Conservation (phyloP, 805 yeast species). For the Ogataea thermomethanolica region DNA sequence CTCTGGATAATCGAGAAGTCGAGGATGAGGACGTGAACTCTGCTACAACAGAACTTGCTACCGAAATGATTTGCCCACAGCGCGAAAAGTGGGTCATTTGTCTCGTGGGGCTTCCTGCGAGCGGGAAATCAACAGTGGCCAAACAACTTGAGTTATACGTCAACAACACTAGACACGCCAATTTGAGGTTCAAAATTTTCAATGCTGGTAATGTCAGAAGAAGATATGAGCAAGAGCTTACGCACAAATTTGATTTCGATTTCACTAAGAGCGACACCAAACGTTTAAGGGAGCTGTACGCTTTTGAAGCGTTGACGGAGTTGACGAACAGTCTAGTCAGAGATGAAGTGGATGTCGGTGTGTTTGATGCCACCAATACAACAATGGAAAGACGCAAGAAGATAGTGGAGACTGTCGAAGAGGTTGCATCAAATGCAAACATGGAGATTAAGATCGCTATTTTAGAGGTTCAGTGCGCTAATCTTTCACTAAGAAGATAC, state of each 20-base stretch:
- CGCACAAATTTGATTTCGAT: slow-evolving; percentile 27
- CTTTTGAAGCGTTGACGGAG: slow-evolving; percentile 84
- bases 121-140: slow-evolving; percentile 70
- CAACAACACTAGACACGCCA: slow-evolving; percentile 8
- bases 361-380: slow-evolving; percentile 70
- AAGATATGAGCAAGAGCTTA: slow-evolving; percentile 25
- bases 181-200: slow-evolving; percentile 33
- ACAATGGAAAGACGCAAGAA: slow-evolving; percentile 55
- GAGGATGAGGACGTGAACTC: slow-evolving; percentile 13
- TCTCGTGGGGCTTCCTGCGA: slow-evolving; percentile 84
- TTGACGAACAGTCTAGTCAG: slow-evolving; percentile 67
- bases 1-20: slow-evolving; percentile 19
- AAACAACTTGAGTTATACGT: slow-evolving; percentile 27
- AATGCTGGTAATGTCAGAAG: slow-evolving; percentile 55
- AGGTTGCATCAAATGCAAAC: slow-evolving; percentile 45
- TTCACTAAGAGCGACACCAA: slow-evolving; percentile 41
- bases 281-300: slow-evolving; percentile 82
- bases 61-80: slow-evolving; percentile 7
- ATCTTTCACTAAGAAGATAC: slow-evolving; percentile 47
- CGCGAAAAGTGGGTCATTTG: slow-evolving; percentile 32
- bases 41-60: slow-evolving; percentile 5
- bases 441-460: slow-evolving; percentile 46
- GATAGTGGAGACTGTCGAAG: slow-evolving; percentile 51
- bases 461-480: slow-evolving; percentile 58
- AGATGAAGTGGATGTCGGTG: slow-evolving; percentile 87